Conservation (phyloP, 495 filamentous ascomycete genomes). For the Tuber melanosporum region DNA sequence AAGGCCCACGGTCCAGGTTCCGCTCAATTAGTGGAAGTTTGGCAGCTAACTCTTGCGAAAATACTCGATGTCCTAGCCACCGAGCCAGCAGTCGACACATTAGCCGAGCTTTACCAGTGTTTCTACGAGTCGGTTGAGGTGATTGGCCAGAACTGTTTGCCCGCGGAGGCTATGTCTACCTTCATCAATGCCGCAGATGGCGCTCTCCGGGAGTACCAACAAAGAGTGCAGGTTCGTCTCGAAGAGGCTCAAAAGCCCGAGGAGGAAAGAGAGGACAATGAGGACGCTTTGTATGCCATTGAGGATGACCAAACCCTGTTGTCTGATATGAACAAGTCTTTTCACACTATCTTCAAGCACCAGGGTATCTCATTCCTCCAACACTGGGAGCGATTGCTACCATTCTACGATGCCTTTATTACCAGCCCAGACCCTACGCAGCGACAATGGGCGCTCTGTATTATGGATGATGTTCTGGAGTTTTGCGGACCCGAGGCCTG, state of each 20-base stretch:
- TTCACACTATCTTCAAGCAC: slow-evolving; percentile 98
- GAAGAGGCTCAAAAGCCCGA: slow-evolving; percentile 72
- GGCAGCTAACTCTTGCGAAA: slow-evolving; percentile 80
- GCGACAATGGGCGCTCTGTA: slow-evolving; percentile 96
- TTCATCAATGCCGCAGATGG: slow-evolving; percentile 80
- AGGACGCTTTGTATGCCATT: slow-evolving; percentile 78
- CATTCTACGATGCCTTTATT: slow-evolving; percentile 79
- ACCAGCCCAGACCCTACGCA: slow-evolving; percentile 80
- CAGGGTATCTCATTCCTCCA: slow-evolving; percentile 76
- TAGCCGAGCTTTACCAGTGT: slow-evolving; percentile 99
- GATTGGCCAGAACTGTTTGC: slow-evolving; percentile 75
- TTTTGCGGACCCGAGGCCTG: slow-evolving; percentile 84
- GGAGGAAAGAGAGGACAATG: slow-evolving; percentile 74
- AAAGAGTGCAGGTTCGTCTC: slow-evolving; percentile 67
- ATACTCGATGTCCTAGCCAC: slow-evolving; percentile 81
- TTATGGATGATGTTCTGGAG: slow-evolving; percentile 96
- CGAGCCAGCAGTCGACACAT: slow-evolving; percentile 90
- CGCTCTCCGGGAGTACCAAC: slow-evolving; percentile 84
- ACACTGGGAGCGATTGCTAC: slow-evolving; percentile 74
- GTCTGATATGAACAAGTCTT: slow-evolving; percentile 99
- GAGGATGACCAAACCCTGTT: slow-evolving; percentile 96
- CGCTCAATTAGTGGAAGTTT: slow-evolving; percentile 66
- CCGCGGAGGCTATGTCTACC: slow-evolving; percentile 64
- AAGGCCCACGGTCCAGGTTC: slow-evolving; percentile 74
- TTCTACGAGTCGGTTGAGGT: slow-evolving; percentile 99